Conservation (phyloP, 805 yeast genomes). For the Saccharomyces cerevisiae region DNA sequence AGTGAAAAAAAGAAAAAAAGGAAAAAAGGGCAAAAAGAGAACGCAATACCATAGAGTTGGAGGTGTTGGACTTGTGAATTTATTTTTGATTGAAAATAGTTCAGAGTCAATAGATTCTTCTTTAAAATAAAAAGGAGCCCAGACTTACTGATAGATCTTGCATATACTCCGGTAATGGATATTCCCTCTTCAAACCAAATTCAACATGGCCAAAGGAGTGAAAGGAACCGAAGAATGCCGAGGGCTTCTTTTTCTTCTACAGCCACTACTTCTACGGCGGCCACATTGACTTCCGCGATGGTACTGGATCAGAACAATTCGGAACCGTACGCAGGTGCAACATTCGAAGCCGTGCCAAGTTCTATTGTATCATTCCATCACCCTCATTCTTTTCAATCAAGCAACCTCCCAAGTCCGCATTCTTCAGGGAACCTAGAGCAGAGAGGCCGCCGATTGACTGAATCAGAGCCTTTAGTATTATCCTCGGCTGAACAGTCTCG, state of each 20-base stretch:
- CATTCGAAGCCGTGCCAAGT: constrained; percentile 66
- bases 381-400: constrained; percentile 43
- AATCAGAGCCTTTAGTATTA: constrained; percentile 26
- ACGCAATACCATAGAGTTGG: background rate
- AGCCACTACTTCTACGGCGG: constrained; percentile 28
- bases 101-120: background rate
- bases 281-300: constrained; percentile 22
- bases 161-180: background rate
- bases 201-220: background rate
- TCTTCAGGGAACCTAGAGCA: background rate
- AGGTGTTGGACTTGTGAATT: background rate
- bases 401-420: constrained; percentile 13
- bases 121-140: background rate
- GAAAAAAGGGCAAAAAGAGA: background rate
- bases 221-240: background rate
- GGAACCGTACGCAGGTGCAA: constrained; percentile 73
- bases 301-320: constrained; percentile 50
- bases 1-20: background rate
- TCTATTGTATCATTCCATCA: constrained; percentile 73
- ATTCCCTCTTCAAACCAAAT: background rate
- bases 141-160: background rate
- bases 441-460: constrained; percentile 27
- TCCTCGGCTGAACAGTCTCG: constrained; percentile 27
- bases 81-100: background rate
- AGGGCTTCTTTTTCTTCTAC: constrained; percentile 28